A percentile compares a stretch with the other conserved stretches of the same genome.
phyloP scores from a whole-genome alignment of 2,329 filamentous ascomycete species.

The Xylariales sp. region DNA sequence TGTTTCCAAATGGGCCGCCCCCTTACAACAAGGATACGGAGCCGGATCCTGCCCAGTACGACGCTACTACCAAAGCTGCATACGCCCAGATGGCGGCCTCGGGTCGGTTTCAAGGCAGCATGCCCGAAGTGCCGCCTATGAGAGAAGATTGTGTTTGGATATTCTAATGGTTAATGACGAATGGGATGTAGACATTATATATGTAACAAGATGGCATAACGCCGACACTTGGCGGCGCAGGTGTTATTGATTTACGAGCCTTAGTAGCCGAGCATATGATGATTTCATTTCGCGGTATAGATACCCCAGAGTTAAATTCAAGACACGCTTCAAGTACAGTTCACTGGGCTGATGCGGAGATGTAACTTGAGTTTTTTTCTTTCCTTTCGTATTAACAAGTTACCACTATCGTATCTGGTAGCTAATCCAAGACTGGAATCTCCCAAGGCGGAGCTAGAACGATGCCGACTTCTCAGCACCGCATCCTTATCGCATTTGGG shows the following conservation, averaged over 20 bases:
- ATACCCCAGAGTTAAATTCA: conserved; percentile 28
- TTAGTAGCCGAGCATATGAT: conserved; percentile 8
- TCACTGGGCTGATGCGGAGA: neutral
- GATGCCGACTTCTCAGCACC: conserved; percentile 14
- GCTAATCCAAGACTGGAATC: conserved; percentile 7
- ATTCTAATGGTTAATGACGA: conserved; percentile 60
- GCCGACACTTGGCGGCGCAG: conserved; percentile 11
- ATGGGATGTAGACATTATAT: conserved; percentile 15
- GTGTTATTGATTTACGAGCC: conserved; percentile 18
- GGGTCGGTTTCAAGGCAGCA: conserved; percentile 76
- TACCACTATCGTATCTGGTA: conserved; percentile 8
- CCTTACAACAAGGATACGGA: conserved; percentile 72
- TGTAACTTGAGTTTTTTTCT: conserved; percentile 8
- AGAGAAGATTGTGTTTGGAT: conserved; percentile 80
- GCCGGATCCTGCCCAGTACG: conserved; percentile 63
- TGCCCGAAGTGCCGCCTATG: conserved; percentile 83
- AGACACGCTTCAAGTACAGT: neutral
- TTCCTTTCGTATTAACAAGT: conserved; percentile 19
- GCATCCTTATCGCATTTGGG: conserved; percentile 17
- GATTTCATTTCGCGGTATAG: conserved; percentile 24
- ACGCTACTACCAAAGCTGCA: conserved; percentile 68
- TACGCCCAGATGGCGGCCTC: conserved; percentile 74
- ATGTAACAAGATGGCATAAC: conserved; percentile 10
- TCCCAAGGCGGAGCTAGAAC: neutral
- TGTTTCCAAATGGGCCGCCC: conserved; percentile 79